Evolutionary conservation across 2,329 filamentous ascomycete species (phyloP).

Genomic region (Truncatella angustata): DNA sequence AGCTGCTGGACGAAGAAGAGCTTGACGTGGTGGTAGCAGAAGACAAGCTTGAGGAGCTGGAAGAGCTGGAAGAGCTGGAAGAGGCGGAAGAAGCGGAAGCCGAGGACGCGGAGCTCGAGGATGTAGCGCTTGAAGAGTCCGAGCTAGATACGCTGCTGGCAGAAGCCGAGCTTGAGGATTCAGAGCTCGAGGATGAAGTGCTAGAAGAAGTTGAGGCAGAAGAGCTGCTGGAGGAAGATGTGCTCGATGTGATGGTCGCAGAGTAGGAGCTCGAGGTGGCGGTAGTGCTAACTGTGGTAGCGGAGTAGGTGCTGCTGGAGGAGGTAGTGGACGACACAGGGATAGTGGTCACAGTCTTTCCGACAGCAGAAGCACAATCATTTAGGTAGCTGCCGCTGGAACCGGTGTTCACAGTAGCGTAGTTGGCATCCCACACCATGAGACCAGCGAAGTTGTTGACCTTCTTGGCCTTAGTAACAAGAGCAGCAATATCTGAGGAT

Average conservation of each 20-base stretch:
- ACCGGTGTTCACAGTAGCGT: slow-evolving; percentile 29
- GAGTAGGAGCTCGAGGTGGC: neutral
- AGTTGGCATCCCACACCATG: slow-evolving; percentile 44
- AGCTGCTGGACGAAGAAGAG: neutral
- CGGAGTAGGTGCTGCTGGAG: neutral
- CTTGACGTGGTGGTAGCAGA: neutral
- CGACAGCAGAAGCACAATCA: slow-evolving; percentile 30
- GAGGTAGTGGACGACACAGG: slow-evolving; percentile 1
- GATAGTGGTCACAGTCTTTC: slow-evolving; percentile 13
- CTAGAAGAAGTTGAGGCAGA: neutral
- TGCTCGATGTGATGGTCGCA: neutral
- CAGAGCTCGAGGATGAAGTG: neutral
- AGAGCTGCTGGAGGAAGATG: neutral
- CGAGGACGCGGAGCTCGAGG: neutral
- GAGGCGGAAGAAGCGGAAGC: neutral
- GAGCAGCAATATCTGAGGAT: slow-evolving; percentile 29
- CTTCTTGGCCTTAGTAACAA: slow-evolving; percentile 35
- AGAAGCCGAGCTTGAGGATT: neutral
- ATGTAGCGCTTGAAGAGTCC: neutral
- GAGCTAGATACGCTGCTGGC: neutral
- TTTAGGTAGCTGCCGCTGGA: slow-evolving; percentile 33
- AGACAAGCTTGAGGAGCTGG: neutral
- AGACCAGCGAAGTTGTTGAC: slow-evolving; percentile 41
- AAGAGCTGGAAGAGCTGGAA: neutral
- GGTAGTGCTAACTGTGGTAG: slow-evolving; percentile 1